Conservation (phyloP, 2,329 filamentous ascomycete genomes). For the Nigrograna mackinnonii region DNA sequence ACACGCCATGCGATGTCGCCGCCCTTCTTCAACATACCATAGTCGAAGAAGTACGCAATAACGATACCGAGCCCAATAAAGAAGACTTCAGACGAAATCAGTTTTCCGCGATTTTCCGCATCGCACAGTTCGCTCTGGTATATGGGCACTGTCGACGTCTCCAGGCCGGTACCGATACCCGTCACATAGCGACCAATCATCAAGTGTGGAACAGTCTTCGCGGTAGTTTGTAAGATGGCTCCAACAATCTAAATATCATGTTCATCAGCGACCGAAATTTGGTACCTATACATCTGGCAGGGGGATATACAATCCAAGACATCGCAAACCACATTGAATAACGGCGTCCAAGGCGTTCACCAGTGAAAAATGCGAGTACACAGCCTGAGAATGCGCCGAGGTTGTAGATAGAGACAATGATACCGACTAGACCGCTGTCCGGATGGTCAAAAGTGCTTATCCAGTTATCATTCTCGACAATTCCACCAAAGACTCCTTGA, state of each 20-base stretch:
- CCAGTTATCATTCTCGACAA: slow-evolving; percentile 52
- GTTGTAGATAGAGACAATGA: slow-evolving; percentile 50
- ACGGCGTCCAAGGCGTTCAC: slow-evolving; percentile 9
- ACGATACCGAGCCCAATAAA: slow-evolving; percentile 53
- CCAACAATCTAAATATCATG: slow-evolving; percentile 26
- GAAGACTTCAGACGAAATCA: slow-evolving; percentile 61
- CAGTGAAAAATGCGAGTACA: slow-evolving; percentile 19
- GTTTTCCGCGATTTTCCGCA: slow-evolving; percentile 60
- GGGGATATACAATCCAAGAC: background rate
- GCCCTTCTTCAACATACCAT: slow-evolving; percentile 15
- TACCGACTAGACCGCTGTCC: slow-evolving; percentile 41
- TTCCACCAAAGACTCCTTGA: slow-evolving; percentile 54
- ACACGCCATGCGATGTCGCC: slow-evolving; percentile 50
- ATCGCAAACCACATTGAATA: background rate
- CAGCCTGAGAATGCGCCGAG: slow-evolving; percentile 46
- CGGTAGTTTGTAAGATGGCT: slow-evolving; percentile 41
- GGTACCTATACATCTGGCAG: background rate
- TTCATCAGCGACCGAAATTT: background rate
- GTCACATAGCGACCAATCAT: slow-evolving; percentile 56
- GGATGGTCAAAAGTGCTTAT: slow-evolving; percentile 45
- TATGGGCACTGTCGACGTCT: slow-evolving; percentile 57
- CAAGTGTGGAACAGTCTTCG: slow-evolving; percentile 31
- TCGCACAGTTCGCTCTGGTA: slow-evolving; percentile 57
- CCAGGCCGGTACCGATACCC: slow-evolving; percentile 58
- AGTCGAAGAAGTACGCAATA: slow-evolving; percentile 51